Evolutionary conservation across 805 yeast genomes (phyloP), one percentile per base, ranked within the genome.

Genomic region (Candida boleticola): DNA sequence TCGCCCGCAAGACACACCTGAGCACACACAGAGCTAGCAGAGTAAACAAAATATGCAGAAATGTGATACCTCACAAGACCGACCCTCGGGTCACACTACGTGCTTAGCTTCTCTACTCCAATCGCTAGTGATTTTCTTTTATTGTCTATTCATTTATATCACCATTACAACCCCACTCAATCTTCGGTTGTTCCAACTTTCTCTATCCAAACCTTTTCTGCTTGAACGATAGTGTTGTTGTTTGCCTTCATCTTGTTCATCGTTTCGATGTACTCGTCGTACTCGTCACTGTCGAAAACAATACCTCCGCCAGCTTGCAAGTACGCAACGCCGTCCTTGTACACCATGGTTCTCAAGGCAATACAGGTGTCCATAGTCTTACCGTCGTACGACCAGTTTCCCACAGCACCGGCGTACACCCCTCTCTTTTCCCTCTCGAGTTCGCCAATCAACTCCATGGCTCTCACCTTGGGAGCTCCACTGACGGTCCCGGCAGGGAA

Each of bases 231-330:
- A 11, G 97, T 89, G 50, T 80, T 79, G 64, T 84, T 85, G 67
- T 93, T 93, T 43, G 98, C 95, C 69, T 76, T 81, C 96, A 93
- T 89, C 71, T 93, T 93, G 74, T 93, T 93, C 85, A 93, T 83
- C 1, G 98, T 93, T 71, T 93, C 99, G 37, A 89, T 71, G 63
- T 89, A 93, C 69, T 93, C 99, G 48, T 92, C 99, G 55, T 83
- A 82, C 43, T 95, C 96, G 61, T 93, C 97, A 49, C 95, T 85
- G 61, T 93, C 99, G 61, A 73, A 83, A 19, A 93, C 99, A 60
- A 93, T 93, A 45, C 99, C 99, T 43, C 99, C 99, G 50, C 99
- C 99, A 2, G 99, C 98, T 72, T 93, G 99, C 53, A 93, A 73
- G 56, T 89, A 92, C 0, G 97, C 97, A 40, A 79, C 73, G 20